Evolutionary conservation across 805 yeast species (phyloP), one percentile per base, ranked within the genome.

Genomic region (Lachancea sp.): DNA sequence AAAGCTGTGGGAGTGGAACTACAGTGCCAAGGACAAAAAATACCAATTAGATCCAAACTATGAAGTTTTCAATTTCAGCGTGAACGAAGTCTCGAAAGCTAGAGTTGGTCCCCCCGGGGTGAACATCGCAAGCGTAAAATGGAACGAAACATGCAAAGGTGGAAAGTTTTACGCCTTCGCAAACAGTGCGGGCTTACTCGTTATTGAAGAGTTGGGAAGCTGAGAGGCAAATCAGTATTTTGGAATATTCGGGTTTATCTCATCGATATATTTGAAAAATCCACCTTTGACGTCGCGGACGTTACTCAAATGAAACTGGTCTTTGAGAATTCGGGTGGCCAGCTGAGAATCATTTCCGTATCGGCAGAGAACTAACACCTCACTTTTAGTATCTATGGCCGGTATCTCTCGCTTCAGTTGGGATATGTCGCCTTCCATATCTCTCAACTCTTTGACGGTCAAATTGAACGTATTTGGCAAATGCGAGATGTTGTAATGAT

Each of bases 281-380:
- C 99, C 99, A 1, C 98, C 98, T 10, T 60, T 68, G 4, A 91
- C 70, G 59, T 91, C 96, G 42, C 65, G 73, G 0, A 78, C 86
- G 16, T 74, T 62, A 0, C 56, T 46, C 15, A 77, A 64, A 0
- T 78, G 77, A 37, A 75, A 68, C 1, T 71, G 69, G 19, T 75
- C 77, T 41, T 73, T 69, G 38, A 90, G 62, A 36, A 71, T 65
- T 45, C 71, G 63, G 1, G 85, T 81, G 0, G 96, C 95, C 15
- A 79, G 62, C 56, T 85, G 89, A 0, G 98, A 90, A 60, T 93
- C 98, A 61, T 87, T 89, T 9, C 99, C 99, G 58, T 73, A 81
- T 27, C 97, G 72, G 63, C 99, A 93, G 16, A 91, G 70, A 0
- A 88, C 84, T 45, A 72, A 74, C 0, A 85, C 60, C 3, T 66